Percentiles rank a stretch among this genome's conserved stretches.
Evolutionary conservation across 2,329 filamentous ascomycete species (phyloP).

Genomic region (Xylariaceae sp.): DNA sequence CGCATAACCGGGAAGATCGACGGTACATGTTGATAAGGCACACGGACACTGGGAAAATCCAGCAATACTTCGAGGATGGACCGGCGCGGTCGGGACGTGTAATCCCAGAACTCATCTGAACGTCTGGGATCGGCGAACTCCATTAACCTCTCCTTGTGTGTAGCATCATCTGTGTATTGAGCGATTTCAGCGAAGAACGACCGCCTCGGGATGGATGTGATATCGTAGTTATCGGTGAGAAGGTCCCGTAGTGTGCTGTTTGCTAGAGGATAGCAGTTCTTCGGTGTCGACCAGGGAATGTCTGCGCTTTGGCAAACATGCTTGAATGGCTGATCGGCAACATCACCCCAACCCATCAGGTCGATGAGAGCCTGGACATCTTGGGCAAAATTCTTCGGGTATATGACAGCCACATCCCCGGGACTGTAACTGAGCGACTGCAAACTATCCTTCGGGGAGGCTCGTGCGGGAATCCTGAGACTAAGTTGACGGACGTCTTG

Average conservation of each 20-base stretch:
- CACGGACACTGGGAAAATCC: slow-evolving; percentile 78
- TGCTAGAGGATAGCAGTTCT: slow-evolving; percentile 34
- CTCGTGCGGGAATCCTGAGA: slow-evolving; percentile 42
- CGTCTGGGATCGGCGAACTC: slow-evolving; percentile 78
- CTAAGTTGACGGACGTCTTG: slow-evolving; percentile 86
- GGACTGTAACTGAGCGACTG: slow-evolving; percentile 47
- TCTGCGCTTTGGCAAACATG: slow-evolving; percentile 13
- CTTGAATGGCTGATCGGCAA: slow-evolving; percentile 65
- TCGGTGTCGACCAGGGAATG: slow-evolving; percentile 21
- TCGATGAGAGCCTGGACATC: slow-evolving; percentile 76
- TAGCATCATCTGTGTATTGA: slow-evolving; percentile 64
- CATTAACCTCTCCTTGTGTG: slow-evolving; percentile 73
- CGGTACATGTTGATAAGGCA: slow-evolving; percentile 68
- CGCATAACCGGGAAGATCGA: slow-evolving; percentile 75
- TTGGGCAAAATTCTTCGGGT: slow-evolving; percentile 76
- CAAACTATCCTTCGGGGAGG: slow-evolving; percentile 26
- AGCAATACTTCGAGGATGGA: slow-evolving; percentile 89
- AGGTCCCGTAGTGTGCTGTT: slow-evolving; percentile 65
- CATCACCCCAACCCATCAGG: slow-evolving; percentile 69
- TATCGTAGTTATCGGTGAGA: slow-evolving; percentile 77
- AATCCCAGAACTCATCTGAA: slow-evolving; percentile 91
- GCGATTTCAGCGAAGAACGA: slow-evolving; percentile 77
- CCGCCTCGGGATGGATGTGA: slow-evolving; percentile 81
- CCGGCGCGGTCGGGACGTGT: slow-evolving; percentile 82
- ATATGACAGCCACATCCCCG: slow-evolving; percentile 75